A percentile compares a stretch with the other conserved stretches of the same genome.
These are phyloP conservation scores for Claviceps quebecensis DNA, from an alignment of 2,329 filamentous ascomycete species.

Conservation along the genomic window DNA sequence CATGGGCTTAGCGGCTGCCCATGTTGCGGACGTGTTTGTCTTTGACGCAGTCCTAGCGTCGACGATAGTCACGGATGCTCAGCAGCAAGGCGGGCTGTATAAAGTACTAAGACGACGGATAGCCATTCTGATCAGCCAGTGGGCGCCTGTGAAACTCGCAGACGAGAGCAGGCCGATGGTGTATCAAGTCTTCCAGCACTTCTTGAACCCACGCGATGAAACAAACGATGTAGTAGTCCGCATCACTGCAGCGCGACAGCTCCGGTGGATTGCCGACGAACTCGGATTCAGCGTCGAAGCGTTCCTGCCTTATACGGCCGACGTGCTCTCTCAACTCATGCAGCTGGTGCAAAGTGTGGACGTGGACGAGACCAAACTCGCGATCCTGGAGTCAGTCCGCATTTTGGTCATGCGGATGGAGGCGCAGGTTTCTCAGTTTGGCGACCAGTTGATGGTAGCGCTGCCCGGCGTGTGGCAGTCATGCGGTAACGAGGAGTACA, in stretches of 20 bases:
- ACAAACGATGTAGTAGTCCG: conserved; percentile 85
- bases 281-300: conserved; percentile 62
- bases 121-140: conserved; percentile 77
- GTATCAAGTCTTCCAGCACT: conserved; percentile 79
- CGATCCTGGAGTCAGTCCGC: conserved; percentile 73
- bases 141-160: conserved; percentile 67
- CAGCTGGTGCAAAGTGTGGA: conserved; percentile 66
- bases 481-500: conserved; percentile 65
- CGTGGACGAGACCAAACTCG: conserved; percentile 78
- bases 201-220: conserved; percentile 63
- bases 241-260: conserved; percentile 76
- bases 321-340: conserved; percentile 61
- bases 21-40: conserved; percentile 60
- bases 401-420: conserved; percentile 73
- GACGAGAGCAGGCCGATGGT: conserved; percentile 56
- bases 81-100: conserved; percentile 45
- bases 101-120: conserved; percentile 79
- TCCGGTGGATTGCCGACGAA: conserved; percentile 69
- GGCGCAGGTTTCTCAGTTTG: conserved; percentile 50
- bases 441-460: conserved; percentile 68
- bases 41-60: conserved; percentile 68
- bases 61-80: conserved; percentile 66
- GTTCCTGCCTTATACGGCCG: conserved; percentile 66
- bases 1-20: conserved; percentile 70
- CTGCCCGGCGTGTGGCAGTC: conserved; percentile 75